A percentile compares a stretch with the other conserved stretches of the same genome.
These are phyloP conservation scores for Arthrobotrys sinensis DNA, from an alignment of 2,329 filamentous ascomycete species.

Conservation along the genomic window DNA sequence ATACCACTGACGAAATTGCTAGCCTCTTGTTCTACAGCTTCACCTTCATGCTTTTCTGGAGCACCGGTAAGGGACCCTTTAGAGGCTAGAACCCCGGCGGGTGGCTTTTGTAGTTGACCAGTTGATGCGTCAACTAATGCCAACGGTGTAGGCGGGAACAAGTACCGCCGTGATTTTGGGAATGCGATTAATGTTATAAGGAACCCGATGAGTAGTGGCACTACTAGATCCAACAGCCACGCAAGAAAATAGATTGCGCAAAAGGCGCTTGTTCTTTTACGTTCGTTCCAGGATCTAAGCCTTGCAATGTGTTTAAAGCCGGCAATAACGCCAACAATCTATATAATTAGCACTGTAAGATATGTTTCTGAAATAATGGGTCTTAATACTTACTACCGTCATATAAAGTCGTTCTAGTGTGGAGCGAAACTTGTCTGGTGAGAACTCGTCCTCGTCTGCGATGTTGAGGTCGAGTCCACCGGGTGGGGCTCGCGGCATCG, in stretches of 20 bases:
- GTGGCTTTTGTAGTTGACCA: conserved; percentile 83
- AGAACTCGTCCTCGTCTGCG: conserved; percentile 86
- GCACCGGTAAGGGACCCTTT: conserved; percentile 84
- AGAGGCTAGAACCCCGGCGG: conserved; percentile 81
- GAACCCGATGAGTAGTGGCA: conserved; percentile 74
- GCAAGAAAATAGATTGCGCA: conserved; percentile 75
- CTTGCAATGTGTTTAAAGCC: conserved; percentile 82
- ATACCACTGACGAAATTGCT: conserved; percentile 84
- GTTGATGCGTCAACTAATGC: conserved; percentile 79
- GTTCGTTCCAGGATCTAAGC: conserved; percentile 84
- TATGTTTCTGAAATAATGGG: not conserved
- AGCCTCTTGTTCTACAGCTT: conserved; percentile 86
- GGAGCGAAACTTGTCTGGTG: conserved; percentile 83
- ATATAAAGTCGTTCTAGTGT: conserved; percentile 87
- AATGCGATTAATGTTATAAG: conserved; percentile 78
- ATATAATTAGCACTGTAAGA: not conserved
- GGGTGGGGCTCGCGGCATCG: conserved; percentile 74
- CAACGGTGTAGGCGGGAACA: conserved; percentile 83
- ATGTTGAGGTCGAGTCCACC: conserved; percentile 84
- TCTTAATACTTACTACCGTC: conserved; percentile 71
- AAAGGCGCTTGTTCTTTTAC: conserved; percentile 77
- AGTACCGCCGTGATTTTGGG: conserved; percentile 72
- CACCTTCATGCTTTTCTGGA: conserved; percentile 85
- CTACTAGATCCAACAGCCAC: conserved; percentile 81
- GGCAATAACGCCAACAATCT: conserved; percentile 75